A percentile compares a stretch with the other conserved stretches of the same genome.
These are phyloP conservation scores for Heterobasidion parviporum DNA, from an alignment of 1,284 basidiomycete species.

Conservation along the genomic window DNA sequence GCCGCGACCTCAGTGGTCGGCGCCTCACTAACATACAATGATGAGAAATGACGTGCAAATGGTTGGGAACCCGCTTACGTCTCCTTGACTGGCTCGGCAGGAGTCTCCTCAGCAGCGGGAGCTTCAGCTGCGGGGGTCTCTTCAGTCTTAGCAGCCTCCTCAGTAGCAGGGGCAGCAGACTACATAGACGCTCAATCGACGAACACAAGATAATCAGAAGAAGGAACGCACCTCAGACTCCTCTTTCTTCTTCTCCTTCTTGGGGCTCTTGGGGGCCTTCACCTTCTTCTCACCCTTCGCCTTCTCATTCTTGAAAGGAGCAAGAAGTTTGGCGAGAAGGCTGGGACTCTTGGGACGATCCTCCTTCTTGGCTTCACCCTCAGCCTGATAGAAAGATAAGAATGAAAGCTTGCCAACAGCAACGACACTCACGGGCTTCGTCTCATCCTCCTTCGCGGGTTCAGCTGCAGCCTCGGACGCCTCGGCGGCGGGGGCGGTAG, in stretches of 20 bases:
- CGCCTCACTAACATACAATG: background rate
- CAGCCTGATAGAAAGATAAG: conserved; percentile 12
- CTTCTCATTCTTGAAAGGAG: conserved; percentile 50
- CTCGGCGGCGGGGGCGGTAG: conserved; percentile 29
- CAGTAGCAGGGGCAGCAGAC: conserved; percentile 28
- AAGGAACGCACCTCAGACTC: conserved; percentile 41
- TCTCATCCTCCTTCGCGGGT: conserved; percentile 25
- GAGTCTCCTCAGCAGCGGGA: conserved; percentile 29
- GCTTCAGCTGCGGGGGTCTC: conserved; percentile 20
- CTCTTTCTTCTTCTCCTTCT: conserved; percentile 59
- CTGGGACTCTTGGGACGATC: conserved; percentile 72
- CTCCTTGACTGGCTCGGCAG: conserved; percentile 48
- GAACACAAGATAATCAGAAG: conserved; percentile 16
- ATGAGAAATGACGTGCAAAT: background rate
- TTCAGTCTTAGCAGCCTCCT: conserved; percentile 19
- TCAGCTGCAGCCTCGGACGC: conserved; percentile 29
- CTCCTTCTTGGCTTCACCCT: conserved; percentile 57
- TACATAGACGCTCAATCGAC: conserved; percentile 11
- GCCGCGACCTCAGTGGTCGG: conserved; percentile 13
- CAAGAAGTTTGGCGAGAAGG: conserved; percentile 61
- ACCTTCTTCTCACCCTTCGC: conserved; percentile 49
- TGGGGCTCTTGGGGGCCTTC: conserved; percentile 41
- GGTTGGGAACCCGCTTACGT: conserved; percentile 30
- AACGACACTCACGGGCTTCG: conserved; percentile 46
- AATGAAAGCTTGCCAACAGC: conserved; percentile 1